These are phyloP conservation scores for Terfezia claveryi DNA, from an alignment of 495 filamentous ascomycete genomes.

Conservation along the genomic window DNA sequence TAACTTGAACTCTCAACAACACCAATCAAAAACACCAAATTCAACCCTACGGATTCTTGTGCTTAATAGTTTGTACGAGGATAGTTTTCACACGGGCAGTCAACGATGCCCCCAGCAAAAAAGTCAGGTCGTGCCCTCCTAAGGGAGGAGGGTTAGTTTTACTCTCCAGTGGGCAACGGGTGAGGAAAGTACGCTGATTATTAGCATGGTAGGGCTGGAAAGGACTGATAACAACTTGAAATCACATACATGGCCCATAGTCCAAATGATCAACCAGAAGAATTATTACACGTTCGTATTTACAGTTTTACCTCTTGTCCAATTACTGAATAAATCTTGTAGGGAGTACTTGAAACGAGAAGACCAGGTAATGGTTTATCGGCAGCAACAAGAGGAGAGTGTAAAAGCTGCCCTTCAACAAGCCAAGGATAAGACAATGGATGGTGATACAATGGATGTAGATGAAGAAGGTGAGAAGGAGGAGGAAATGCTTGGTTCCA, in stretches of 20 bases:
- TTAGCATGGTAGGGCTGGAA: conserved; percentile 44
- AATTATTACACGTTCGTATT: conserved; percentile 89
- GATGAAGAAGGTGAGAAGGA: conserved; percentile 36
- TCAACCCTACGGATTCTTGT: no score
- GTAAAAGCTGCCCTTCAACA: conserved; percentile 22
- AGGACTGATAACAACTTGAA: conserved; percentile 96
- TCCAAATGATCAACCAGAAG: conserved; percentile 89
- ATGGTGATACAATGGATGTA: conserved; percentile 21
- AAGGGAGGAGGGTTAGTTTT: conserved; percentile 16
- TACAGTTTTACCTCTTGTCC: neutral
- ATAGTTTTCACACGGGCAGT: neutral
- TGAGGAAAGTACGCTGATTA: no score
- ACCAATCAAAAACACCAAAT: no score
- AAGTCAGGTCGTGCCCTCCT: conserved; percentile 26
- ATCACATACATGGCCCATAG: conserved; percentile 77
- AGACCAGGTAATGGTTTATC: conserved; percentile 76
- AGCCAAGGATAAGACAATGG: conserved; percentile 11
- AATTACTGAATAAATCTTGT: conserved; percentile 11
- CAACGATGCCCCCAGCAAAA: conserved; percentile 22
- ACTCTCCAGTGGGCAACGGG: neutral
- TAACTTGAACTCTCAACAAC: no score
- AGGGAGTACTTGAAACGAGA: conserved; percentile 96
- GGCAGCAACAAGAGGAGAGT: conserved; percentile 38
- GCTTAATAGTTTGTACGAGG: no score
- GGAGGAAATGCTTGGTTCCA: conserved; percentile 36